These are phyloP conservation scores for Talaromyces trachyspermus DNA, from an alignment of 495 filamentous ascomycete species.

Conservation along the genomic window DNA sequence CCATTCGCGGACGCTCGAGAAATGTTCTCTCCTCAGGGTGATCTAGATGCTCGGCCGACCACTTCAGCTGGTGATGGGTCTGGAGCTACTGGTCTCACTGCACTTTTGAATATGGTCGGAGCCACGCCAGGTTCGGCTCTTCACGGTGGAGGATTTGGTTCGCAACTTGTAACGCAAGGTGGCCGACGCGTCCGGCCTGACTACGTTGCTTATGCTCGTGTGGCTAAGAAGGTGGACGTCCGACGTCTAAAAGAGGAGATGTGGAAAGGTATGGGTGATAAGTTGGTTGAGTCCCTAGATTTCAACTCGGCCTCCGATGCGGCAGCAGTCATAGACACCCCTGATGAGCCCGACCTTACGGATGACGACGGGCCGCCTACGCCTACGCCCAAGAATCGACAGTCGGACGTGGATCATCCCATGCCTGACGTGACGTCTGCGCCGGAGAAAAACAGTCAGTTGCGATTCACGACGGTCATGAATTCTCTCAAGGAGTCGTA, in stretches of 20 bases:
- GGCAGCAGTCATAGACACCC: constrained; percentile 16
- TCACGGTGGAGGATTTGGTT: constrained; percentile 64
- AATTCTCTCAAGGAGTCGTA: constrained; percentile 82
- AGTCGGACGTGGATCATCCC: constrained; percentile 7
- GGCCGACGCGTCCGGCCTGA: constrained; percentile 75
- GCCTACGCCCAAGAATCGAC: constrained; percentile 19
- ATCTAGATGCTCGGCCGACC: constrained; percentile 26
- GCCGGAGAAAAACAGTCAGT: constrained; percentile 29
- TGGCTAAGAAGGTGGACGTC: constrained; percentile 99
- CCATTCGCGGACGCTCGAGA: constrained; percentile 89
- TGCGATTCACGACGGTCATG: constrained; percentile 88
- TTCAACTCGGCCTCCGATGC: constrained; percentile 26
- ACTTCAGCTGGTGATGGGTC: constrained; percentile 30
- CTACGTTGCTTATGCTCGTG: constrained; percentile 91
- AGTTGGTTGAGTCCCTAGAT: constrained; percentile 29
- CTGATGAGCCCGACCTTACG: constrained; percentile 19
- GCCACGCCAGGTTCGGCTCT: constrained; percentile 31
- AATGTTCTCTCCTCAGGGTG: constrained; percentile 70
- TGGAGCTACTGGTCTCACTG: constrained; percentile 30
- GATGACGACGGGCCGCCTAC: constrained; percentile 29
- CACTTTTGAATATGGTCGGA: constrained; percentile 36
- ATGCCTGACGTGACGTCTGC: constrained; percentile 12
- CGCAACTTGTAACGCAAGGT: constrained; percentile 83
- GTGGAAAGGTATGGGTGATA: constrained; percentile 76
- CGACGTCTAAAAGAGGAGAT: constrained; percentile 89